Conservation (phyloP, 192 early-diverging fungal genomes). For the Linnemannia schmuckeri region DNA sequence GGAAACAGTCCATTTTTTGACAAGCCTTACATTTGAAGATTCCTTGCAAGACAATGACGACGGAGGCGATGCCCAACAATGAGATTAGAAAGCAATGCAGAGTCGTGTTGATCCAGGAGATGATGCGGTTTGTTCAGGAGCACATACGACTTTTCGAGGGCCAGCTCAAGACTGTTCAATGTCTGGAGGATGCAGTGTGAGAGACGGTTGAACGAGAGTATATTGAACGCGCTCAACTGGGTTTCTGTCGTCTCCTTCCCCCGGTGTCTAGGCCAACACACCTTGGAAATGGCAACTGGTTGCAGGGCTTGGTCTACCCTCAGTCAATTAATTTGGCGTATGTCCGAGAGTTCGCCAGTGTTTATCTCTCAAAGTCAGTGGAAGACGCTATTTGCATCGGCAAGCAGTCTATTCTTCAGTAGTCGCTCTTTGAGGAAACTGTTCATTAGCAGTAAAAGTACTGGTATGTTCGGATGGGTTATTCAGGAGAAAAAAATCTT, state of each 20-base stretch:
- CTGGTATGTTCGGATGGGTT: too few relatives aligned
- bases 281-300: too few relatives aligned
- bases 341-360: too few relatives aligned
- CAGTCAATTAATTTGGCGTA: too few relatives aligned
- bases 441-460: too few relatives aligned
- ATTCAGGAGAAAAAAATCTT: too few relatives aligned
- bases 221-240: background rate
- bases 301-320: background rate
- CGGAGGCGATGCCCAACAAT: background rate
- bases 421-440: too few relatives aligned
- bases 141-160: background rate
- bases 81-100: background rate
- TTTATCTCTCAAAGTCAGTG: too few relatives aligned
- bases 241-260: background rate
- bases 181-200: background rate
- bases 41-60: too few relatives aligned
- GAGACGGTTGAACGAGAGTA: background rate
- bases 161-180: background rate
- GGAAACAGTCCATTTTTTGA: background rate
- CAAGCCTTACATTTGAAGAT: background rate
- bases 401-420: too few relatives aligned
- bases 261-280: background rate
- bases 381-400: too few relatives aligned
- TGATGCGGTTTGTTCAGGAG: background rate
- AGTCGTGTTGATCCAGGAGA: background rate